Percentiles rank a stretch among this genome's conserved stretches.
phyloP scores from a whole-genome alignment of 148 eudicot genomes.

The Dianthus caryophyllus region DNA sequence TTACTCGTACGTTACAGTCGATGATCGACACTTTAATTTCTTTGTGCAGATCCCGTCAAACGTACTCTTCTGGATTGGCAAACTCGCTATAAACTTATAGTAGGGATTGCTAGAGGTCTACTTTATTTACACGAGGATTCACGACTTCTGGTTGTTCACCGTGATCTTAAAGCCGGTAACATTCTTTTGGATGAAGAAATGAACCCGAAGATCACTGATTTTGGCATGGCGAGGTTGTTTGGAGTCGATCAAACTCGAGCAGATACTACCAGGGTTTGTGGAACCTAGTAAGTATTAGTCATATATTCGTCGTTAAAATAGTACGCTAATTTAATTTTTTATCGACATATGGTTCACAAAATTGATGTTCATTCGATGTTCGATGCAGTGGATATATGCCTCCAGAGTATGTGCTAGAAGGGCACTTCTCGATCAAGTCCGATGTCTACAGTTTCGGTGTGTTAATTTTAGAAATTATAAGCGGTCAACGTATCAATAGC shows the following conservation, averaged over 20 bases:
- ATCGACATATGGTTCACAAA: no score
- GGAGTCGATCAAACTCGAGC: conserved; percentile 44
- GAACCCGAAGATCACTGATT: conserved; percentile 57
- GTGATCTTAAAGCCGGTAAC: conserved; percentile 53
- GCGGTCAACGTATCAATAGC: conserved; percentile 28
- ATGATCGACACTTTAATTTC: background rate
- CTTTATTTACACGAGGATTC: conserved; percentile 61
- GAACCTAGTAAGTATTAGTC: conserved; percentile 60
- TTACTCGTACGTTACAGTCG: no score
- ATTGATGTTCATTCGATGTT: background rate
- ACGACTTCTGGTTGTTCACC: conserved; percentile 47
- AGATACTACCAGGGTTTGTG: conserved; percentile 41
- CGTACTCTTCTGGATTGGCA: conserved; percentile 40
- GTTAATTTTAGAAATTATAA: conserved; percentile 38
- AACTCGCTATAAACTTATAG: conserved; percentile 44
- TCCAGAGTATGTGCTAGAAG: conserved; percentile 38
- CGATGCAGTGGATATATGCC: conserved; percentile 48
- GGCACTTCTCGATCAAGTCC: conserved; percentile 40
- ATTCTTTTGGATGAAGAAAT: conserved; percentile 36
- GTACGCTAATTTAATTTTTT: background rate
- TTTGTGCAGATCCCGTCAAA: conserved; percentile 34
- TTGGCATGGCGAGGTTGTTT: conserved; percentile 52
- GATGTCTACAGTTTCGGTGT: conserved; percentile 53
- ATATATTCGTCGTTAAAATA: no score
- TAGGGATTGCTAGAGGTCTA: conserved; percentile 51